These are phyloP conservation scores for Suhomyces prunicola DNA, from an alignment of 805 yeast species.

Conservation along the genomic window DNA sequence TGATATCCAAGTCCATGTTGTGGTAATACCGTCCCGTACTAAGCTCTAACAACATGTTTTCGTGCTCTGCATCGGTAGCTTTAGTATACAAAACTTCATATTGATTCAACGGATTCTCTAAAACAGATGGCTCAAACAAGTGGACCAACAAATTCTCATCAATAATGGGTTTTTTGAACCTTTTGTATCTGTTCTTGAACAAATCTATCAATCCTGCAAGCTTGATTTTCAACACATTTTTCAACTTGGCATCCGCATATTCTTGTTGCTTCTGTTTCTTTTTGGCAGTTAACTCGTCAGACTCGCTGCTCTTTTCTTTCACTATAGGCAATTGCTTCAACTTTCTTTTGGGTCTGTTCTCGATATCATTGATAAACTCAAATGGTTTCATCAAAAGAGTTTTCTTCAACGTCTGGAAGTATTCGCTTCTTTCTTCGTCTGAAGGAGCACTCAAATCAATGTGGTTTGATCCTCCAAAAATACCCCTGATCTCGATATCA, in stretches of 20 bases:
- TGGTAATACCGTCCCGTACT: constrained; percentile 67
- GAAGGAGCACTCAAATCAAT: constrained; percentile 46
- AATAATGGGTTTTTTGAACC: constrained; percentile 86
- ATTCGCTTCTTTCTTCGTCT: constrained; percentile 47
- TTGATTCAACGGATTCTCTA: constrained; percentile 33
- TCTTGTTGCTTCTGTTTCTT: constrained; percentile 49
- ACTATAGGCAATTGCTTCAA: constrained; percentile 39
- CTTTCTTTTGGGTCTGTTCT: constrained; percentile 52
- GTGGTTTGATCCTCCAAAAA: constrained; percentile 57
- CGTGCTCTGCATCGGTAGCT: constrained; percentile 42
- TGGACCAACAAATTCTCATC: constrained; percentile 74
- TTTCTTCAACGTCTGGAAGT: constrained; percentile 50
- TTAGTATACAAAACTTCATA: constrained; percentile 45
- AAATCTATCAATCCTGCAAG: constrained; percentile 86
- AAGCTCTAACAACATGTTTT: constrained; percentile 78
- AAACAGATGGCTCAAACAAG: constrained; percentile 63
- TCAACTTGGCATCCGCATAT: constrained; percentile 73
- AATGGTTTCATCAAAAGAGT: constrained; percentile 66
- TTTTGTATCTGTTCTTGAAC: constrained; percentile 79
- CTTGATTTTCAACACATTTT: constrained; percentile 81
- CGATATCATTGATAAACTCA: constrained; percentile 62
- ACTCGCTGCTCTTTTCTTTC: constrained; percentile 11
- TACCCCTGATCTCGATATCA: constrained; percentile 44
- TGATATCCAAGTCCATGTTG: constrained; percentile 91
- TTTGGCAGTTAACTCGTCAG: constrained; percentile 33